phyloP scores from a whole-genome alignment of 1,139 yeast genomes.

The Kodamaea plutei region DNA sequence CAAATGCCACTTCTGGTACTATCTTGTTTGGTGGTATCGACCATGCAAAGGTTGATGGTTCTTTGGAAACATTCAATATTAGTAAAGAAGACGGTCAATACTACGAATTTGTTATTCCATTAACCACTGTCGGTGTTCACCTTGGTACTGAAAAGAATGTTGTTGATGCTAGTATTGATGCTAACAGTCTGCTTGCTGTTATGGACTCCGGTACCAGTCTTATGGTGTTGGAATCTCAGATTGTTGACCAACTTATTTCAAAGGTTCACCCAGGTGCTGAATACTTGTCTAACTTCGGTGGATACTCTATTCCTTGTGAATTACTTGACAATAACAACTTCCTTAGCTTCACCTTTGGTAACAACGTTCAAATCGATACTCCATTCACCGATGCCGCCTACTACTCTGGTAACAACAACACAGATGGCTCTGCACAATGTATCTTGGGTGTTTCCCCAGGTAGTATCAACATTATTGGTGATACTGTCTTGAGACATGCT shows the following conservation, averaged over 20 bases:
- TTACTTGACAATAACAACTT: slow-evolving; percentile 21
- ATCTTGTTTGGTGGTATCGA: slow-evolving; percentile 24
- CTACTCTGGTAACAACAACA: slow-evolving; percentile 12
- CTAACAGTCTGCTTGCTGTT: slow-evolving; percentile 19
- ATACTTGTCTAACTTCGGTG: slow-evolving; percentile 13
- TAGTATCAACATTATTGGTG: slow-evolving; percentile 24
- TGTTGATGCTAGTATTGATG: slow-evolving; percentile 7
- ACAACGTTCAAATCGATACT: slow-evolving; percentile 18
- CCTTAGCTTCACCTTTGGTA: slow-evolving; percentile 24
- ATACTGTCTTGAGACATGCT: slow-evolving; percentile 34
- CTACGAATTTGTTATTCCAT: slow-evolving; percentile 19
- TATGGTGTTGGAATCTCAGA: slow-evolving; percentile 13
- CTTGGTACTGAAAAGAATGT: slow-evolving; percentile 1
- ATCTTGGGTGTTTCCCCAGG: slow-evolving; percentile 17
- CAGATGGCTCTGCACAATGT: slow-evolving; percentile 11
- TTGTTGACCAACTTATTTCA: slow-evolving; percentile 9
- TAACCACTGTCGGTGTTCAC: slow-evolving; percentile 14
- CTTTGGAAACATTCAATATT: slow-evolving; percentile 16
- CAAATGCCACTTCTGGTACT: slow-evolving; percentile 11
- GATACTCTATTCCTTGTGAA: slow-evolving; percentile 28
- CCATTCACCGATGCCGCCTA: slow-evolving; percentile 24
- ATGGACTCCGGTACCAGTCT: slow-evolving; percentile 41
- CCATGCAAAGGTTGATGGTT: slow-evolving; percentile 17
- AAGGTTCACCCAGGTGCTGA: slow-evolving; percentile 14
- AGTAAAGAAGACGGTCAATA: slow-evolving; percentile 14